Evolutionary conservation across 352 stramenopile genomes (phyloP).

Genomic region (Globisporangium carolinianum): DNA sequence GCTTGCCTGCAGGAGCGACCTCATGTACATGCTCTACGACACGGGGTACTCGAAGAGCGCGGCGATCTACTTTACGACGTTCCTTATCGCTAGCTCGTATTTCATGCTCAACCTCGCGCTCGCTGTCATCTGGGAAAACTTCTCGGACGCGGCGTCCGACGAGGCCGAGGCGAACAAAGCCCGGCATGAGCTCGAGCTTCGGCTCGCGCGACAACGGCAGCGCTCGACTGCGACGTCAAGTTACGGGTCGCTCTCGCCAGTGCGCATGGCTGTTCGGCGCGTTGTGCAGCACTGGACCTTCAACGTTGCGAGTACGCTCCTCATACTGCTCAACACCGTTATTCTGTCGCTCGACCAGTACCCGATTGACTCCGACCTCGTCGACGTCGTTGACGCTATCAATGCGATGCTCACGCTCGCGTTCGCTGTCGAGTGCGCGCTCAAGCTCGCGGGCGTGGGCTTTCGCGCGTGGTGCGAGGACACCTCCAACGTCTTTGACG

Average conservation of each 20-base stretch:
- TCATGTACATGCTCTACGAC: constrained; percentile 65
- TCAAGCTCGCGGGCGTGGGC: constrained; percentile 76
- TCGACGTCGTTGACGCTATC: constrained; percentile 37
- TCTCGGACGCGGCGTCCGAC: constrained; percentile 43
- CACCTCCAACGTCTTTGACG: constrained; percentile 81
- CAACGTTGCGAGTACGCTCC: constrained; percentile 28
- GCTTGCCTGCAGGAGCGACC: constrained; percentile 21
- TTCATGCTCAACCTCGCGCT: constrained; percentile 89
- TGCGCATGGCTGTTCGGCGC: constrained; percentile 9
- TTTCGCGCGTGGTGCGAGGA: constrained; percentile 35
- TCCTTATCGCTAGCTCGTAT: constrained; percentile 85
- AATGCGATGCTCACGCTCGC: constrained; percentile 51
- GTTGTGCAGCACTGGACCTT: constrained; percentile 55
- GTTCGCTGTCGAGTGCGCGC: constrained; percentile 38
- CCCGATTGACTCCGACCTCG: constrained; percentile 30
- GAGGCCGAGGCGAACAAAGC: constrained; percentile 40
- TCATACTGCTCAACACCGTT: constrained; percentile 81
- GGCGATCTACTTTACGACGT: constrained; percentile 80
- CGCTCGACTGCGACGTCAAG: background rate
- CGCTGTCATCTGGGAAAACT: constrained; percentile 87
- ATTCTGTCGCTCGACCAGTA: constrained; percentile 83
- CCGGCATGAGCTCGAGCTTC: constrained; percentile 12
- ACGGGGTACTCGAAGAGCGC: constrained; percentile 33
- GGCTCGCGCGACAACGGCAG: constrained; percentile 3
- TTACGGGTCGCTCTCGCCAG: constrained; percentile 4